Base-by-base conservation (phyloP, 352 stramenopile species). In the Phytophthora sansomeana region DNA sequence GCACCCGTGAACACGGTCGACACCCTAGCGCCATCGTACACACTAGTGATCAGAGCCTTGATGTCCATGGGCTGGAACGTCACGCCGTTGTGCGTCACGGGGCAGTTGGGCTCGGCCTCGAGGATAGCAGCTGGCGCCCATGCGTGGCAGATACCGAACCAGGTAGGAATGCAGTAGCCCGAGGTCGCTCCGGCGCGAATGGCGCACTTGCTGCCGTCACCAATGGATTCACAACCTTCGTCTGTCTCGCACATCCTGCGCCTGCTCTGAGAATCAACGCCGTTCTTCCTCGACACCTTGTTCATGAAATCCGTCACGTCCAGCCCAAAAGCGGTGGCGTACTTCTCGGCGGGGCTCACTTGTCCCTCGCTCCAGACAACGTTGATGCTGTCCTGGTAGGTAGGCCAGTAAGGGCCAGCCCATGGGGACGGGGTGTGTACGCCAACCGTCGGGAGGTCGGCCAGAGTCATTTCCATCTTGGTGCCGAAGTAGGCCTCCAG, bases 311-410 rank as follows among this genome's bases (percentile, higher is more conserved):
- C 65, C 9, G 51, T 60, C 14, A 69, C 58, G 39, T 83, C 51
- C 7, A 77, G 55, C 0, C 57, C 56, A 35, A 80, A 83, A 0
- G 72, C 75, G 4, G 43, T 74, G 6, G 75, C 75, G 44, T 83
- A 83, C 60, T 83, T 83, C 49, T 67, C 53, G 13, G 71, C 58
- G 4, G 75, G n/a, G n/a, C n/a, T n/a, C 61, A 74, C n/a, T 59
- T 21, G 48, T 21, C 57, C 44, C 14, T 66, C 19, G 42, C 39
- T 64, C 79, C 78, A 83, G 8, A 56, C 44, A 42, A 74, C 57
- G 72, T 92, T 92, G 69, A 92, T 92, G 52, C 79, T 74, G 74
- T 90, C 83, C 17, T 77, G 65, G 74, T 83, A 89, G 19, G 67
- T 74, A 3, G 81, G 74, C 79, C 81, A 92, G 78, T 90, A 92